These are phyloP conservation scores for Candida glucosophila DNA, from an alignment of 1,139 yeast species.

Conservation along the genomic window DNA sequence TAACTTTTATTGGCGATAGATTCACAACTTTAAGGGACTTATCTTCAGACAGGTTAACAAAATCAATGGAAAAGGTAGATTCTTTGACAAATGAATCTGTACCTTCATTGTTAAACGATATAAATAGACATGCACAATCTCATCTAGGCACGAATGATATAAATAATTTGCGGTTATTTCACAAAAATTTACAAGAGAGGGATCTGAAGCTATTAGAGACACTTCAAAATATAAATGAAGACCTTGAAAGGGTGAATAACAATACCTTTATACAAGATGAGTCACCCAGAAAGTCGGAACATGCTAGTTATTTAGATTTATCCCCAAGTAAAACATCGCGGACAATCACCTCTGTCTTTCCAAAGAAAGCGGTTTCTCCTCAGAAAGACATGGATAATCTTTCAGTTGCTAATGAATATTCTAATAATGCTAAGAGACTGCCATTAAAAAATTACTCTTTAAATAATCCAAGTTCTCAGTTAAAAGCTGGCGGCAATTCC, in stretches of 20 bases:
- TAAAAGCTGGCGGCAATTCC: no score
- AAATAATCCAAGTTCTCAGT: no score
- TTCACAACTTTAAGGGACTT: conserved; percentile 3
- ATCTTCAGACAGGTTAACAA: conserved; percentile 4
- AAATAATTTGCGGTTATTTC: conserved; percentile 1
- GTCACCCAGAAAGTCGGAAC: neutral
- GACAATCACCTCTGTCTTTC: no score
- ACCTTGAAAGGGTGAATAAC: neutral
- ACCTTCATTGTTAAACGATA: conserved; percentile 3
- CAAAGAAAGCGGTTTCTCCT: no score
- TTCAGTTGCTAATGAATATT: no score
- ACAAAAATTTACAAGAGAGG: neutral
- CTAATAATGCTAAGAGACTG: no score
- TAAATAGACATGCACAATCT: conserved; percentile 2
- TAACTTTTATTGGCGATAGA: conserved; percentile 3
- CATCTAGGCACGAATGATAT: conserved; percentile 1
- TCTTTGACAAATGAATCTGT: conserved; percentile 4
- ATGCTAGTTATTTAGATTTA: no score
- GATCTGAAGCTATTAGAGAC: neutral
- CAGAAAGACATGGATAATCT: no score
- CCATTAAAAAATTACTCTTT: no score
- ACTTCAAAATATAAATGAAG: neutral
- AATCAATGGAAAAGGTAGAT: conserved; percentile 5
- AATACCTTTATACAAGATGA: neutral
- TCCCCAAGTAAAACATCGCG: no score